These are phyloP conservation scores for Acer campestre DNA, from an alignment of 345 rosid species.

Conservation along the genomic window DNA sequence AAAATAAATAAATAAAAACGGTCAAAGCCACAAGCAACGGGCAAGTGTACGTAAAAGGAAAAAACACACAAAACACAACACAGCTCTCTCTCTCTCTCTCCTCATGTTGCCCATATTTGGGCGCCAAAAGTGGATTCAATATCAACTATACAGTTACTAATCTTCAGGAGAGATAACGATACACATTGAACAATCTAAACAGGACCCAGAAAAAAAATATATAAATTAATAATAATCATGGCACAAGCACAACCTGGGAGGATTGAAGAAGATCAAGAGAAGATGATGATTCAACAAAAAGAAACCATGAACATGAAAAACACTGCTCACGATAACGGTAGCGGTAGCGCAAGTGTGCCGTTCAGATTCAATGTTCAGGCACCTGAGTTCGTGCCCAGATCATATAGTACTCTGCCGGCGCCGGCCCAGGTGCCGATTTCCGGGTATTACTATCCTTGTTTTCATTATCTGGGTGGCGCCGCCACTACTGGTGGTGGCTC, in stretches of 20 bases:
- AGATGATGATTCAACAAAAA: slow-evolving; percentile 15
- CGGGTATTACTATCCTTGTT: slow-evolving; percentile 70
- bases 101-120: slow-evolving; percentile 24
- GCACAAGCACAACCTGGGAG: slow-evolving; percentile 57
- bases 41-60: slow-evolving; percentile 19
- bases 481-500: slow-evolving; percentile 27
- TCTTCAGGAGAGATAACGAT: slow-evolving; percentile 36
- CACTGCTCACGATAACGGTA: not conserved
- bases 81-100: not conserved
- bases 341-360: slow-evolving; percentile 31
- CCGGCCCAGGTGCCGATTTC: slow-evolving; percentile 46
- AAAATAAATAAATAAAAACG: slow-evolving; percentile 4
- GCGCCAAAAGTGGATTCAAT: slow-evolving; percentile 66
- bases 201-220: not conserved
- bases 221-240: slow-evolving; percentile 30
- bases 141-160: slow-evolving; percentile 44
- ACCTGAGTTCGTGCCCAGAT: slow-evolving; percentile 85
- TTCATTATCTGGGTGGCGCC: slow-evolving; percentile 53
- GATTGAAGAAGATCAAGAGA: slow-evolving; percentile 22
- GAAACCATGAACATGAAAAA: slow-evolving; percentile 29
- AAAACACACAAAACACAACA: not conserved
- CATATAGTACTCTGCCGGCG: slow-evolving; percentile 23
- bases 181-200: not conserved
- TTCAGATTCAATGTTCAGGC: slow-evolving; percentile 95
- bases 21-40: slow-evolving; percentile 50